Evolutionary conservation across 352 stramenopile genomes (phyloP).

Genomic region (Phytophthora citrophthora): DNA sequence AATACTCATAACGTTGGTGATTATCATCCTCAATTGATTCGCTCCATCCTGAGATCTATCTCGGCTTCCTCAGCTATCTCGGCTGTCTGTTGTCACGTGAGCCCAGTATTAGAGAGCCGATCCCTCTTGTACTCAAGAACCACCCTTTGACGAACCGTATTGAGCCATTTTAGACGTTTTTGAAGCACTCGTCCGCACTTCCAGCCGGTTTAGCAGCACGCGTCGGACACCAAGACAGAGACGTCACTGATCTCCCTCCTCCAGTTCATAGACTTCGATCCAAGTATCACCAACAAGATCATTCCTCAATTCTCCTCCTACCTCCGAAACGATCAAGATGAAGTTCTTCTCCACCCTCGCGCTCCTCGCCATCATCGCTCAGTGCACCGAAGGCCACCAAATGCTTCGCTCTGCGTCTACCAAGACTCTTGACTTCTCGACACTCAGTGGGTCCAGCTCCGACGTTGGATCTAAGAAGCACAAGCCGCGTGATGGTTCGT

Average conservation of each 20-base stretch:
- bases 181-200: neutral
- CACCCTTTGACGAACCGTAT: constrained; percentile 11
- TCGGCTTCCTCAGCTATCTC: constrained; percentile 30
- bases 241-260: too few species aligned
- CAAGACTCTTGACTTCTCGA: constrained; percentile 22
- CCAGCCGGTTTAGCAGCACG: constrained; percentile 21
- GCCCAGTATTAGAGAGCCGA: neutral
- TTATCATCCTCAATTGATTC: constrained; percentile 9
- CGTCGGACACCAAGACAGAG: constrained; percentile 17
- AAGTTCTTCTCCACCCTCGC: constrained; percentile 28
- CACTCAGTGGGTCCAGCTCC: constrained; percentile 3
- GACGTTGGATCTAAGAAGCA: constrained; percentile 16
- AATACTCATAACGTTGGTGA: neutral
- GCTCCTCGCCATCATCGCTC: constrained; percentile 22
- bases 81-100: constrained; percentile 12
- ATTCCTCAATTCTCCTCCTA: constrained; percentile 25
- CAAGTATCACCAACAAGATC: constrained; percentile 2
- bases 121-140: constrained; percentile 6
- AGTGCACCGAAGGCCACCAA: constrained; percentile 22
- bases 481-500: constrained; percentile 17
- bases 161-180: neutral
- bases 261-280: neutral
- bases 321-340: constrained; percentile 12
- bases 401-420: constrained; percentile 26
- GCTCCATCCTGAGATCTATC: constrained; percentile 34